Evolutionary conservation across 129 eudicot species (phyloP).

Genomic region (Chrysanthemum makinoi): DNA sequence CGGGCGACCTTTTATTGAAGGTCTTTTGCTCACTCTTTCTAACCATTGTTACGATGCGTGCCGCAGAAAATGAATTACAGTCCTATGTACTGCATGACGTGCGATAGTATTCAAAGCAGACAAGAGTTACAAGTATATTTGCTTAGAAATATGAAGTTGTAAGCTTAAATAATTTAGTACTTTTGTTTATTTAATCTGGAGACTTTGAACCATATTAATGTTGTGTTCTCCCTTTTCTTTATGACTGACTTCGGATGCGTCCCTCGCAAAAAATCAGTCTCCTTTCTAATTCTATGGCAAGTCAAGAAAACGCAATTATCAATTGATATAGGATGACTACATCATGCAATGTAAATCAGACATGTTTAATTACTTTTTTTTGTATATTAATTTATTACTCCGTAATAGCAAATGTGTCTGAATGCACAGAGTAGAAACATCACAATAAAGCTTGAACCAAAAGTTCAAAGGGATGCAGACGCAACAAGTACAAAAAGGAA

Average conservation of each 20-base stretch:
- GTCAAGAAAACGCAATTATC: neutral
- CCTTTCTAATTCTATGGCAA: neutral
- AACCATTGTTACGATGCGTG: neutral
- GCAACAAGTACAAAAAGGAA: too few relatives aligned
- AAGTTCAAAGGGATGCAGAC: too few relatives aligned
- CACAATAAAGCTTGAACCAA: too few relatives aligned
- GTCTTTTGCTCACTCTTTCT: neutral
- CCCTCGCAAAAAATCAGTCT: conserved; percentile 1
- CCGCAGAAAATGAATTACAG: conserved; percentile 49
- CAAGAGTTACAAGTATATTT: conserved; percentile 55
- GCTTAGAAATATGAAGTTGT: conserved; percentile 31
- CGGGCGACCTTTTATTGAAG: too few relatives aligned
- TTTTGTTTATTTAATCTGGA: conserved; percentile 11
- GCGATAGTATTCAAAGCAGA: conserved; percentile 53
- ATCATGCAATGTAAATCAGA: too few relatives aligned
- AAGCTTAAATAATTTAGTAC: conserved; percentile 4
- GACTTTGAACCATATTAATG: conserved; percentile 15
- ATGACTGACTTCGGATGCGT: neutral
- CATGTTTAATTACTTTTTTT: too few relatives aligned
- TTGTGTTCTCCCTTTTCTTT: neutral
- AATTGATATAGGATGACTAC: too few relatives aligned
- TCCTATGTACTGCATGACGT: conserved; percentile 39
- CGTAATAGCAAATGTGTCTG: too few relatives aligned
- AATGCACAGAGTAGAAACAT: too few relatives aligned
- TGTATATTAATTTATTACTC: too few relatives aligned